Base-by-base conservation (phyloP, 768 basidiomycete species). In the Scleroderma citrinum region DNA sequence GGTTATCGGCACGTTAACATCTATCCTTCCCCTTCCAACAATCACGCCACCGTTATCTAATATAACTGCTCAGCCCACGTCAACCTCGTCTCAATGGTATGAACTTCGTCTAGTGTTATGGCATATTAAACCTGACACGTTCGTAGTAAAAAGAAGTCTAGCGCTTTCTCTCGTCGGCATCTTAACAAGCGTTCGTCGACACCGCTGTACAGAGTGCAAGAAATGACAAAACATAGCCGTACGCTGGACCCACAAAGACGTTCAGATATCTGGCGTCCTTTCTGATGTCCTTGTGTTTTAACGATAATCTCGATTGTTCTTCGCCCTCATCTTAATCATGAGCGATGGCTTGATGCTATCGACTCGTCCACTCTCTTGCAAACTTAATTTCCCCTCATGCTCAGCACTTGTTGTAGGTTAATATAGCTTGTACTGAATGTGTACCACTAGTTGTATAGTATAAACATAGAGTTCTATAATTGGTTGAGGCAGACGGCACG, bases 191-290 rank as follows among this genome's bases (percentile, higher is more conserved):
- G 35, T 34, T 13, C 20, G 13, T 36, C 46, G 2, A 40, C 53
- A 2, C 39, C 56, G 17, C 5, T 35, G 12, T 56, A 53, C 48
- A 49, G 21, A 26, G 8, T 49, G 4, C 1, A 36, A 12, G 46
- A 39, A 8, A 51, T 50, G 47, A 35, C 41, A 32, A 59, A 53
- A 19, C 62, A 46, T 31, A 52, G 48, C 19, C 57, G 56, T 21
- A n/a, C 6, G 1, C 38, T 46, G 32, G 14, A 48, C 38, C 21
- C 26, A 1, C 35, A 46, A 23, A 51, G 14, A 21, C 54, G 48
- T 39, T 44, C 26, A 3, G 50, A 57, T 41, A 1, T 60, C 49
- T 56, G 55, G 59, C 51, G 51, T 0, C 51, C 51, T 2, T 13
- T 63, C 10, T 57, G 36, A 55, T 21, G 24, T 7, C 32, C 20